These are phyloP conservation scores for Zymoseptoria pseudotritici DNA, from an alignment of 2,329 filamentous ascomycete species.

Conservation along the genomic window DNA sequence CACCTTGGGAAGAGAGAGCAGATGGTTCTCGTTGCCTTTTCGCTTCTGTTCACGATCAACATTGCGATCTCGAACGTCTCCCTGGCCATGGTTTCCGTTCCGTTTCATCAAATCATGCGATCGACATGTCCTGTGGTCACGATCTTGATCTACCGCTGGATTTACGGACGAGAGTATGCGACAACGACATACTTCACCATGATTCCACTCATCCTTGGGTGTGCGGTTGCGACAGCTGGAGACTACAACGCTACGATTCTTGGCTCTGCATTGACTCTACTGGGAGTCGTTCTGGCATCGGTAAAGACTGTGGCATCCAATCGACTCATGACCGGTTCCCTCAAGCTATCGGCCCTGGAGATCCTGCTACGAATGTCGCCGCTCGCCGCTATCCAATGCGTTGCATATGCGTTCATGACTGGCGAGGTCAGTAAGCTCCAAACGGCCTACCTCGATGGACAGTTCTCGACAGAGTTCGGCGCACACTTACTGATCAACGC, in stretches of 20 bases:
- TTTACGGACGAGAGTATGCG: constrained; percentile 50
- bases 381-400: constrained; percentile 16
- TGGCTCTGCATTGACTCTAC: constrained; percentile 35
- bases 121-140: constrained; percentile 57
- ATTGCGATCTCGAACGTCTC: constrained; percentile 59
- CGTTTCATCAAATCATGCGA: constrained; percentile 59
- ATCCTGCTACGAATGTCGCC: constrained; percentile 41
- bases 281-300: constrained; percentile 33
- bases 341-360: constrained; percentile 52
- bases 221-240: constrained; percentile 53
- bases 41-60: constrained; percentile 55
- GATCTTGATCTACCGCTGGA: constrained; percentile 52
- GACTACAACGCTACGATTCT: constrained; percentile 56
- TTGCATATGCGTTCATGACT: constrained; percentile 14
- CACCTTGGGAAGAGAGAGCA: constrained; percentile 48
- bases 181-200: constrained; percentile 52
- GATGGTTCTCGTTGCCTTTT: constrained; percentile 51
- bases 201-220: constrained; percentile 53
- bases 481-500: constrained; percentile 40
- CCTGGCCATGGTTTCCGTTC: constrained; percentile 55
- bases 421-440: constrained; percentile 14
- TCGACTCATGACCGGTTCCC: constrained; percentile 55
- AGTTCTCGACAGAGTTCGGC: constrained; percentile 49
- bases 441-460: constrained; percentile 2
- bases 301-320: constrained; percentile 58